phyloP scores from a whole-genome alignment of 176 grass and related monocot genomes.

The Oryza rufipogon region DNA sequence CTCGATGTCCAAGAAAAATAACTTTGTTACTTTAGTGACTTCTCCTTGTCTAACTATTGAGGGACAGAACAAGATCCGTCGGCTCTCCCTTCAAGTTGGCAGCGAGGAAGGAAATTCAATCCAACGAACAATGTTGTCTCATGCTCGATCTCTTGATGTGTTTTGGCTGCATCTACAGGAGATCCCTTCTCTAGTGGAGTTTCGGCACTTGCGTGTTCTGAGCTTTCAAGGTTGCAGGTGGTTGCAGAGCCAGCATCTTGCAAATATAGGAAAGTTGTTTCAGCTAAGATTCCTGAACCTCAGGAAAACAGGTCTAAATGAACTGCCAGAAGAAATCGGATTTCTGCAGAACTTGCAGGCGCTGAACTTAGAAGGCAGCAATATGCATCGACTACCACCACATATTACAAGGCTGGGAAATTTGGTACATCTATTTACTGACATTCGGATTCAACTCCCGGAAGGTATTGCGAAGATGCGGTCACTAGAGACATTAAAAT shows the following conservation, averaged over 20 bases:
- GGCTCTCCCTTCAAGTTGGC: too few species aligned
- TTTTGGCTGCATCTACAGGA: too few species aligned
- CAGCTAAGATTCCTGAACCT: not conserved
- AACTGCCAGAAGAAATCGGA: not conserved
- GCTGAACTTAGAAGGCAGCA: not conserved
- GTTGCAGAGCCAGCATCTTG: not conserved
- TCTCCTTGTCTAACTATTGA: too few species aligned
- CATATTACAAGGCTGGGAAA: not conserved
- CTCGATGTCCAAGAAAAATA: too few species aligned
- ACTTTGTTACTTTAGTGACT: too few species aligned
- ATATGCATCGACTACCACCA: not conserved
- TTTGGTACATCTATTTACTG: not conserved
- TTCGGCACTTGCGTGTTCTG: not conserved
- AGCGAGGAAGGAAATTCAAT: too few species aligned
- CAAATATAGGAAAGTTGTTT: not conserved
- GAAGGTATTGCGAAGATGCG: not conserved
- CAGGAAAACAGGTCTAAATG: rapidly evolving
- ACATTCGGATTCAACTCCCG: not conserved
- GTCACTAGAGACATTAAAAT: not conserved
- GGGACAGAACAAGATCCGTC: too few species aligned
- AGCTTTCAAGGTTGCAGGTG: too few species aligned
- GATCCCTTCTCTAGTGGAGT: too few species aligned
- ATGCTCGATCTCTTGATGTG: too few species aligned
- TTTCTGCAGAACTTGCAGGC: not conserved
- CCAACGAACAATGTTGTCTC: too few species aligned